These are phyloP conservation scores for Mycena venus DNA, from an alignment of 768 basidiomycete species.

Conservation along the genomic window DNA sequence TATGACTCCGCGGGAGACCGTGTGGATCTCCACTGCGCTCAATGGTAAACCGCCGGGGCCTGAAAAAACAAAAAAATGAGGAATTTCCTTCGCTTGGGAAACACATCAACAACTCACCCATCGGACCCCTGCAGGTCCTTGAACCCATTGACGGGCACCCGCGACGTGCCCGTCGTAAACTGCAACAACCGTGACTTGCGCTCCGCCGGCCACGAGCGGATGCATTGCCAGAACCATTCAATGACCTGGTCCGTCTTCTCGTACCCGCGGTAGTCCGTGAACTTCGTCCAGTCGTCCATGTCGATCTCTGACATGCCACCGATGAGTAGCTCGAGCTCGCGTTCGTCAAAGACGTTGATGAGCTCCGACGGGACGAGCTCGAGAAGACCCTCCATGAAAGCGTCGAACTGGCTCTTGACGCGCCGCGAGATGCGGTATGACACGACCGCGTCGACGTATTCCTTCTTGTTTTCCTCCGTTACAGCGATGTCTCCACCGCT, in stretches of 20 bases:
- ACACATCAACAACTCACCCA: conserved; percentile 54
- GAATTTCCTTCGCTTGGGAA: background rate
- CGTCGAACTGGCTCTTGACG: conserved; percentile 86
- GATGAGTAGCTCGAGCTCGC: conserved; percentile 90
- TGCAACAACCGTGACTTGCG: conserved; percentile 89
- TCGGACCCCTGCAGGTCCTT: conserved; percentile 95
- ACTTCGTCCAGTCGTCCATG: conserved; percentile 95
- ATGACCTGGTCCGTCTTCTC: conserved; percentile 90
- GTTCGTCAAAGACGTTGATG: conserved; percentile 91
- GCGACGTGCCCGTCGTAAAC: conserved; percentile 90
- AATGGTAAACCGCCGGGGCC: conserved; percentile 90
- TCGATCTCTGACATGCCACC: conserved; percentile 96
- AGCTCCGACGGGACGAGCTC: conserved; percentile 89
- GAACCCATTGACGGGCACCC: conserved; percentile 93
- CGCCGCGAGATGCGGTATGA: conserved; percentile 87
- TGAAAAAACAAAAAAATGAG: background rate
- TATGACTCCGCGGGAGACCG: conserved; percentile 91
- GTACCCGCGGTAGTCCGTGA: conserved; percentile 92
- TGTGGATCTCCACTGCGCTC: conserved; percentile 94
- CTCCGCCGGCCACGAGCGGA: conserved; percentile 91
- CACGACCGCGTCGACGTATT: conserved; percentile 83
- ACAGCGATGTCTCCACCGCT: conserved; percentile 73
- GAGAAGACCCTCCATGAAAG: conserved; percentile 88
- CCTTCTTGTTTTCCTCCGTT: conserved; percentile 82
- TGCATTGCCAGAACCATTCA: conserved; percentile 96